These are phyloP conservation scores for Lophiostoma macrostomum DNA, from an alignment of 495 filamentous ascomycete species.

Conservation along the genomic window DNA sequence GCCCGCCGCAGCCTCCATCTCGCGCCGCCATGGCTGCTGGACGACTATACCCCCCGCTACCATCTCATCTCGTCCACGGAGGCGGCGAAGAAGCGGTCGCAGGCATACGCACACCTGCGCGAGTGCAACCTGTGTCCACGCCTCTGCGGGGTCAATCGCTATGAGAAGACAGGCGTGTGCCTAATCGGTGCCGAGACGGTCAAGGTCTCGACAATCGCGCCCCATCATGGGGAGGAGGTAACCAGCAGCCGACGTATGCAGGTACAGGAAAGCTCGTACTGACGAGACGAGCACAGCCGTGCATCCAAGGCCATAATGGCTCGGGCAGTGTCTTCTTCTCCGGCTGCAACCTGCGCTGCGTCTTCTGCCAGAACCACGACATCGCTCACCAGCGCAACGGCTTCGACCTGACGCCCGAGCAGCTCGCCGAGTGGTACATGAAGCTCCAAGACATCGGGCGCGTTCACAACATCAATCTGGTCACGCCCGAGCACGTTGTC, in stretches of 20 bases:
- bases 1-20: conserved; percentile 57
- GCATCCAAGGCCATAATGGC: conserved; percentile 72
- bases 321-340: conserved; percentile 74
- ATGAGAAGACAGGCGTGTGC: conserved; percentile 67
- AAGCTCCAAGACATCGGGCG: conserved; percentile 70
- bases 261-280: too few relatives aligned
- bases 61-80: conserved; percentile 57
- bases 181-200: conserved; percentile 66
- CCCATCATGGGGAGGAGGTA: conserved; percentile 63
- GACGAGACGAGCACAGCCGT: too few relatives aligned
- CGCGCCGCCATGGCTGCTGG: conserved; percentile 71
- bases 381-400: conserved; percentile 72
- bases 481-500: conserved; percentile 75
- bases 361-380: conserved; percentile 81
- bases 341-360: conserved; percentile 71
- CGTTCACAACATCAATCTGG: conserved; percentile 77
- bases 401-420: conserved; percentile 70
- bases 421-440: conserved; percentile 72
- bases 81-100: conserved; percentile 60
- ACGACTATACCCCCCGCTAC: conserved; percentile 69
- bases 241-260: too few relatives aligned
- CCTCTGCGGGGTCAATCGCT: conserved; percentile 70
- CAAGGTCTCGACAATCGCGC: conserved; percentile 75
- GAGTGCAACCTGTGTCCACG: conserved; percentile 77
- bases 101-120: conserved; percentile 63